Evolutionary conservation across 2,329 filamentous ascomycete genomes (phyloP).

Genomic region (Colletotrichum incanum): DNA sequence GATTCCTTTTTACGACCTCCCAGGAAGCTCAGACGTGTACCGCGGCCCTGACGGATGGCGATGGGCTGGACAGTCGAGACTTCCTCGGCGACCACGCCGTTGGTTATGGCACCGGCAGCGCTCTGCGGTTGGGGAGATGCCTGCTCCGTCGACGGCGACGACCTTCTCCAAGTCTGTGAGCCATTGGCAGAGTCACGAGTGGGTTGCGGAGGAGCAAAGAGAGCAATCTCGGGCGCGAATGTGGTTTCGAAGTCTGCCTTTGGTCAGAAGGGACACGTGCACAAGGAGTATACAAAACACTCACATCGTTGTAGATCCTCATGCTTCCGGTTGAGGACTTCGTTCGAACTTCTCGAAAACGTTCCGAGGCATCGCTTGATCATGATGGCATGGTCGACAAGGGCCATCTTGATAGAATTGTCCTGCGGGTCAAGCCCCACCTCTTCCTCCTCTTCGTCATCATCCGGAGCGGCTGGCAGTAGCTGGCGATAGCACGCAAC

Average conservation of each 20-base stretch:
- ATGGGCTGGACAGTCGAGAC: constrained; percentile 66
- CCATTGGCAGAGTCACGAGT: constrained; percentile 59
- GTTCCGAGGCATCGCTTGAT: constrained; percentile 85
- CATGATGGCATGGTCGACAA: constrained; percentile 91
- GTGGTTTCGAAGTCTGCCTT: constrained; percentile 71
- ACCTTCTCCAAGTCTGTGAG: constrained; percentile 65
- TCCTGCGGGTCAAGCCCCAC: constrained; percentile 74
- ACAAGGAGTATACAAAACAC: constrained; percentile 51
- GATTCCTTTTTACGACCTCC: constrained; percentile 66
- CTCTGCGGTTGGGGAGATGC: constrained; percentile 50
- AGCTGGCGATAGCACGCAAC: constrained; percentile 84
- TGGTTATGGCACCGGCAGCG: constrained; percentile 54
- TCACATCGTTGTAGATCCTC: constrained; percentile 77
- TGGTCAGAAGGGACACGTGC: constrained; percentile 28
- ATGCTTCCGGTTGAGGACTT: constrained; percentile 68
- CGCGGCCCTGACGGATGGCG: constrained; percentile 65
- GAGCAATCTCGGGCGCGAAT: constrained; percentile 76
- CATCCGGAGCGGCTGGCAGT: constrained; percentile 68
- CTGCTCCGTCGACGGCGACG: constrained; percentile 61
- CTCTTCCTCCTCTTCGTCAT: constrained; percentile 56
- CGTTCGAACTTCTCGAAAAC: constrained; percentile 76
- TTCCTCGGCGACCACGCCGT: constrained; percentile 62
- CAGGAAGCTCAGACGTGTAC: constrained; percentile 71
- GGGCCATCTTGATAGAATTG: constrained; percentile 85
- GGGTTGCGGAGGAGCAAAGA: constrained; percentile 69